Conservation (phyloP, 2,329 filamentous ascomycete species). For the Sclerotinia subarctica region DNA sequence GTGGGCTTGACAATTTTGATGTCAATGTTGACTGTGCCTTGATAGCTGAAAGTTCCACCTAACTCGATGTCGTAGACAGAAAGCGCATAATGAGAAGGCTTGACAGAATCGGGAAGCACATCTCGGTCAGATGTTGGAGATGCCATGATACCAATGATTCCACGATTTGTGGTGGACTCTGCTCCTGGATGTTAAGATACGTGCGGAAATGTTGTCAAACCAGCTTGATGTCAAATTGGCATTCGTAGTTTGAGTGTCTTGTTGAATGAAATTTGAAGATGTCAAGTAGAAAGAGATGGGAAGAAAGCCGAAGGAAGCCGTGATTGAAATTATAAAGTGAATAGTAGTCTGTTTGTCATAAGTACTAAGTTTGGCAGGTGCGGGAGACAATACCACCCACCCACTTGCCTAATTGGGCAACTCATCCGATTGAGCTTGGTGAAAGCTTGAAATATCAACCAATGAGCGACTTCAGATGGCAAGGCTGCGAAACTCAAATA, state of each 20-base stretch:
- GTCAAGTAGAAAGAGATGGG: not conserved
- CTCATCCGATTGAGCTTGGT: constrained; percentile 11
- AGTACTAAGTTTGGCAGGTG: constrained; percentile 1
- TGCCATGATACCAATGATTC: constrained; percentile 27
- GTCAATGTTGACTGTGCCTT: constrained; percentile 80
- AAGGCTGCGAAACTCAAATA: constrained; percentile 9
- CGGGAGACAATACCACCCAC: not conserved
- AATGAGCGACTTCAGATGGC: not conserved
- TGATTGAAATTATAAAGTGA: not conserved
- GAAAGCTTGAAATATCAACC: not conserved
- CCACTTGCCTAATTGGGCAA: constrained; percentile 18
- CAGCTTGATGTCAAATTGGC: not conserved
- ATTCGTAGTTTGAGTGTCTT: not conserved
- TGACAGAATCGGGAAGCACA: constrained; percentile 62
- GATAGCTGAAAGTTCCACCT: constrained; percentile 68
- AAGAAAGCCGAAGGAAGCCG: constrained; percentile 12
- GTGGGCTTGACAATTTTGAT: constrained; percentile 68
- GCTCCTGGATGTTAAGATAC: not conserved
- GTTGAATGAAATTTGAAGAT: not conserved
- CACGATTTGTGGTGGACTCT: not conserved
- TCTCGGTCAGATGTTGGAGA: constrained; percentile 54
- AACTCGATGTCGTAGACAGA: constrained; percentile 76
- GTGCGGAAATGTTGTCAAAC: not conserved
- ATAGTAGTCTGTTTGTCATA: constrained; percentile 2
- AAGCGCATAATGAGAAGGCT: constrained; percentile 81